Percentiles rank a stretch among this genome's conserved stretches.
Conservation (phyloP, 2,329 filamentous ascomycete species). For the Microdochium trichocladiopsis region DNA sequence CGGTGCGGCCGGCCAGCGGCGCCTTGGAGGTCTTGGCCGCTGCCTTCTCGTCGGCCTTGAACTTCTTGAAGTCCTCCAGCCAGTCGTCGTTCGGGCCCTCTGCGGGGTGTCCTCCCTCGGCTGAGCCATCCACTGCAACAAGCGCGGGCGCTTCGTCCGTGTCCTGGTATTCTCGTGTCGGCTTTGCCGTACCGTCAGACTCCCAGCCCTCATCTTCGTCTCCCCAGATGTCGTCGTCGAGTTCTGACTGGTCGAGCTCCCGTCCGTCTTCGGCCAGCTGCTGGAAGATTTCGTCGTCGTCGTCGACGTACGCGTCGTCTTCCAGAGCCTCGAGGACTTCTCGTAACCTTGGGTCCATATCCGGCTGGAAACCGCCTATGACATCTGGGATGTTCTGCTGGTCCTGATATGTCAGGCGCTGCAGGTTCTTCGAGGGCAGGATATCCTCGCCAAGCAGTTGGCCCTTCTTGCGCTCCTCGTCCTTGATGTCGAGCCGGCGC, state of each 20-base stretch:
- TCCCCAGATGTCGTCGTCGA: constrained; percentile 57
- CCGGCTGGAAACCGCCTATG: constrained; percentile 89
- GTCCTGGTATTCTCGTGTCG: constrained; percentile 46
- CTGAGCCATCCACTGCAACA: constrained; percentile 20
- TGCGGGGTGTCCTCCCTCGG: constrained; percentile 26
- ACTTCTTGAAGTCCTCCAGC: constrained; percentile 89
- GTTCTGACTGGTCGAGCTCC: constrained; percentile 75
- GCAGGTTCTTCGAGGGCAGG: constrained; percentile 72
- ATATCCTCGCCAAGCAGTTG: constrained; percentile 67
- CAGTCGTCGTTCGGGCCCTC: constrained; percentile 67
- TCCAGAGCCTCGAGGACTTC: constrained; percentile 92
- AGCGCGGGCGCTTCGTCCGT: constrained; percentile 40
- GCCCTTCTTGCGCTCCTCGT: constrained; percentile 32
- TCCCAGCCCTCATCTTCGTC: constrained; percentile 82
- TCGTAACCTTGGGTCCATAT: constrained; percentile 90
- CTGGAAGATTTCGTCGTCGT: constrained; percentile 80
- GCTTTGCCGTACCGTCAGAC: constrained; percentile 84
- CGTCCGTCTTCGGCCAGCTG: constrained; percentile 60
- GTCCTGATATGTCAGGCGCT: constrained; percentile 75
- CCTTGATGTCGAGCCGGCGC: constrained; percentile 49
- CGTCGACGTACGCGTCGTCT: constrained; percentile 88
- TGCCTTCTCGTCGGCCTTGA: constrained; percentile 72
- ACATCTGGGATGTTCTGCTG: constrained; percentile 90
- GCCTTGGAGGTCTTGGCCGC: constrained; percentile 33
- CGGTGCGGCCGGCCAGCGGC: constrained; percentile 22